These are phyloP conservation scores for Fusarium nanum DNA, from an alignment of 2,329 filamentous ascomycete species.

Conservation along the genomic window DNA sequence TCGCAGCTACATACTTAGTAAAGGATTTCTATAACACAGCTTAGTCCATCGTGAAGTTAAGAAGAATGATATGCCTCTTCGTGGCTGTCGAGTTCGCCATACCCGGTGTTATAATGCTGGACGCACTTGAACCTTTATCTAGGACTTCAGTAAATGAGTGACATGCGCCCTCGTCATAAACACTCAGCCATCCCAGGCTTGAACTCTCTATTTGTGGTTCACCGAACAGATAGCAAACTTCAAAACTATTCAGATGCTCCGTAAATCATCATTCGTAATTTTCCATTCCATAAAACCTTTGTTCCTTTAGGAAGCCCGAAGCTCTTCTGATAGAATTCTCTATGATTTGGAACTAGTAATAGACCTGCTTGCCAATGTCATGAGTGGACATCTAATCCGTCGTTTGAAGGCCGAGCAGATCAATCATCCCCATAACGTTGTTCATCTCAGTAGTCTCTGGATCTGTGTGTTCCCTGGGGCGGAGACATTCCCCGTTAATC, in stretches of 20 bases:
- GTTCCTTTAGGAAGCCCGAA: too few species aligned
- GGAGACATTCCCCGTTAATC: conserved; percentile 60
- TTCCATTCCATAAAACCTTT: not conserved
- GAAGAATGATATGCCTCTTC: not conserved
- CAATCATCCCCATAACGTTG: conserved; percentile 42
- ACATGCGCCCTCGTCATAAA: not conserved
- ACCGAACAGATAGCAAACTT: not conserved
- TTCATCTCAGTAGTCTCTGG: conserved; percentile 44
- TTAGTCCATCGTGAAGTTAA: not conserved
- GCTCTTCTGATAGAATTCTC: too few species aligned
- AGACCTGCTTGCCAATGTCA: conserved; percentile 45
- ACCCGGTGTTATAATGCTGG: not conserved
- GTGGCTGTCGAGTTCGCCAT: not conserved
- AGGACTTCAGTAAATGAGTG: not conserved
- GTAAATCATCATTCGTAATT: conserved; percentile 8
- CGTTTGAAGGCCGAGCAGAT: conserved; percentile 36
- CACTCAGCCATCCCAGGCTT: not conserved
- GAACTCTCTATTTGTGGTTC: not conserved
- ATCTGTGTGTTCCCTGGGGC: conserved; percentile 17
- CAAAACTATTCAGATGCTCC: conserved; percentile 6
- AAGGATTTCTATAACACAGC: not conserved
- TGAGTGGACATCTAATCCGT: conserved; percentile 47
- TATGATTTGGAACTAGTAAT: conserved; percentile 9
- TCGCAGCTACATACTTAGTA: not conserved
- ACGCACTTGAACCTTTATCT: not conserved